Conservation (phyloP, 2,329 filamentous ascomycete species). For the Fusarium sambucinum region DNA sequence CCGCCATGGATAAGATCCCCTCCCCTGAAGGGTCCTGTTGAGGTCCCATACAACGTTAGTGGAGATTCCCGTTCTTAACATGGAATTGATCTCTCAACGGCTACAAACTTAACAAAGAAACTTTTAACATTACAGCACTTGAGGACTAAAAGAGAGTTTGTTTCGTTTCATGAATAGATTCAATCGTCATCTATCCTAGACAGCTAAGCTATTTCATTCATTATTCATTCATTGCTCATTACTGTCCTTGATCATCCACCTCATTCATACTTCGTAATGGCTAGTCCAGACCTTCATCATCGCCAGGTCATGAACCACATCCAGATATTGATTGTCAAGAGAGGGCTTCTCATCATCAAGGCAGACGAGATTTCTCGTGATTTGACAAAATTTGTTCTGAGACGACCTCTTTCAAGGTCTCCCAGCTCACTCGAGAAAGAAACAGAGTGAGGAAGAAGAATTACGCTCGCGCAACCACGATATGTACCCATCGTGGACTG, state of each 20-base stretch:
- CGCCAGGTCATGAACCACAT: constrained; percentile 49
- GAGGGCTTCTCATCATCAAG: constrained; percentile 42
- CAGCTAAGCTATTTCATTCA: constrained; percentile 38
- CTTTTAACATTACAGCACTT: neutral
- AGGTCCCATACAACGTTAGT: constrained; percentile 7
- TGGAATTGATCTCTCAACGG: neutral
- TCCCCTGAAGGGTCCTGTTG: constrained; percentile 21
- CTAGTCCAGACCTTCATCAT: constrained; percentile 51
- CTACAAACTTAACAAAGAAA: neutral
- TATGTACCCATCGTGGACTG: constrained; percentile 44
- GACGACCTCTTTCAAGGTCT: constrained; percentile 24
- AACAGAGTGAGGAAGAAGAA: constrained; percentile 47
- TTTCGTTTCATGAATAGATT: constrained; percentile 60
- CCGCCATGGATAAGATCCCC: constrained; percentile 32
- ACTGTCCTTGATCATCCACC: constrained; percentile 43
- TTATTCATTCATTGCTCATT: constrained; percentile 40
- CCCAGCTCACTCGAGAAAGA: constrained; percentile 49
- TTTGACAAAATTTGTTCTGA: constrained; percentile 36
- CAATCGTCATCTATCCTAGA: constrained; percentile 63
- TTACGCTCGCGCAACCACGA: constrained; percentile 48
- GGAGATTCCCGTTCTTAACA: neutral
- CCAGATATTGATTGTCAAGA: constrained; percentile 45
- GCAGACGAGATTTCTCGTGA: constrained; percentile 43
- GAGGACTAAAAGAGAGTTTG: neutral
- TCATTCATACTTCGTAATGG: constrained; percentile 49